A percentile compares a stretch with the other conserved stretches of the same genome.
These are phyloP conservation scores for Zygotorulaspora florentina DNA, from an alignment of 805 yeast species.

Conservation along the genomic window DNA sequence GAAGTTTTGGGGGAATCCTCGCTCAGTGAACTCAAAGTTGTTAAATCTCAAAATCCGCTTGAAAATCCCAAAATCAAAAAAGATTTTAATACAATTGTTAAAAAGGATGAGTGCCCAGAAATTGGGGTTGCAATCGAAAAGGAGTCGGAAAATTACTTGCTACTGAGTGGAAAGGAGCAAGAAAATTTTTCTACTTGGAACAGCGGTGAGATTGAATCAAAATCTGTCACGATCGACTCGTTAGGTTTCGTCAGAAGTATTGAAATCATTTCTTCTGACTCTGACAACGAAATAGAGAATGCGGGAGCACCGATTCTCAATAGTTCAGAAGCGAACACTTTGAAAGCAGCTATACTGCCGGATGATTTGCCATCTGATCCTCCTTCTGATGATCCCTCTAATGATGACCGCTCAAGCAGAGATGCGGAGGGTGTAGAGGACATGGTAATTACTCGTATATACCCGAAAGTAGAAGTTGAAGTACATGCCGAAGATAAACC, in stretches of 20 bases:
- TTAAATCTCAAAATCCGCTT: too few relatives aligned
- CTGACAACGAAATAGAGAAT: not conserved
- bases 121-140: slow-evolving; percentile 1
- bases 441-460: too few relatives aligned
- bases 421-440: not conserved
- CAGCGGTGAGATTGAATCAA: not conserved
- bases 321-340: not conserved
- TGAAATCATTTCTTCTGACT: not conserved
- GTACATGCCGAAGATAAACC: not conserved
- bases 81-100: not conserved
- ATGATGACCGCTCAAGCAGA: not conserved
- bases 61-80: not conserved
- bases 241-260: not conserved
- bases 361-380: slow-evolving; percentile 8
- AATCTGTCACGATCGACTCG: not conserved
- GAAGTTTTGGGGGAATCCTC: too few relatives aligned
- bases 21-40: too few relatives aligned
- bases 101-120: slow-evolving; percentile 1
- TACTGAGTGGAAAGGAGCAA: not conserved
- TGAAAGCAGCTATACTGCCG: not conserved
- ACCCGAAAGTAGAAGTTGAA: not conserved
- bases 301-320: not conserved
- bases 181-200: too few relatives aligned
- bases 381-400: slow-evolving; percentile 5
- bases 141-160: not conserved